Evolutionary conservation across 441 rosid genomes (phyloP).

Genomic region (Gossypium trilobum): DNA sequence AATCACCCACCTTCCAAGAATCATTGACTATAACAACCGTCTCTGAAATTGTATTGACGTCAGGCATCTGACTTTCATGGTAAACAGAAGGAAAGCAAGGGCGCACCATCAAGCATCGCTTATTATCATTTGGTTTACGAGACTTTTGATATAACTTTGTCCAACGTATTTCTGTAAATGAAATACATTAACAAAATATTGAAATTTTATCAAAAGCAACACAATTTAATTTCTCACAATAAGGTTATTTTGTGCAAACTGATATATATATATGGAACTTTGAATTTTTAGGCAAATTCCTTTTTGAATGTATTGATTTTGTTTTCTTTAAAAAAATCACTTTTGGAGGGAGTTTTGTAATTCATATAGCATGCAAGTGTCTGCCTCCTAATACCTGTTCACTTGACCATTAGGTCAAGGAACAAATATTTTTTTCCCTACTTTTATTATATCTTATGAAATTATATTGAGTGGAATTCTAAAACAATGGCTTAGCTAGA

Average conservation of each 20-base stretch:
- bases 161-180: constrained; percentile 32
- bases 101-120: constrained; percentile 48
- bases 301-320: background rate
- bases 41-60: constrained; percentile 26
- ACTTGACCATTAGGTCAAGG: constrained; percentile 40
- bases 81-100: constrained; percentile 46
- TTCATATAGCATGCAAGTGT: constrained; percentile 44
- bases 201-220: background rate
- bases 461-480: background rate
- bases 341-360: background rate
- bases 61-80: constrained; percentile 30
- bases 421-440: background rate
- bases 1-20: constrained; percentile 64
- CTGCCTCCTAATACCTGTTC: constrained; percentile 32
- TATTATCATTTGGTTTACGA: constrained; percentile 14
- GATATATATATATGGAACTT: background rate
- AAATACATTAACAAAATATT: background rate
- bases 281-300: background rate
- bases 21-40: constrained; percentile 35
- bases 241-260: background rate
- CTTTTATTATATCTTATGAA: background rate
- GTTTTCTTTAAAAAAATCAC: background rate
- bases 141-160: constrained; percentile 33
- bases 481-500: background rate
- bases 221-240: background rate